Conservation (phyloP, 305 asterid species). For the Andrographis paniculata region DNA sequence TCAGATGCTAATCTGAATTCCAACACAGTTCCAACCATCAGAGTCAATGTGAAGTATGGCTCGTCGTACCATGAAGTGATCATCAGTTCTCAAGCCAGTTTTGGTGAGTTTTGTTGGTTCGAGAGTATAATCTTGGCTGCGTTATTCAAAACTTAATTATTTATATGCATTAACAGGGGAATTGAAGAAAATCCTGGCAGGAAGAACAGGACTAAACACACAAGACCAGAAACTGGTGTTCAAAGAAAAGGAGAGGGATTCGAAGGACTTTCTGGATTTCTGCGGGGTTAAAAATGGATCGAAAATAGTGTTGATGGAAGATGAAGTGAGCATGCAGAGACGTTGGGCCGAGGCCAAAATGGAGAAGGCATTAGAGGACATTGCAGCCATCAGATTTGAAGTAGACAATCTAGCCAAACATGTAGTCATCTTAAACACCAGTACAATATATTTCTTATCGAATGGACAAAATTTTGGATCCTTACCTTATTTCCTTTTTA, state of each 20-base stretch:
- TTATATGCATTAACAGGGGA: slow-evolving; percentile 55
- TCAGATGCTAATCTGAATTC: slow-evolving; percentile 46
- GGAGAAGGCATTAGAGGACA: slow-evolving; percentile 57
- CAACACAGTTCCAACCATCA: slow-evolving; percentile 39
- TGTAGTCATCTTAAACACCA: slow-evolving; percentile 27
- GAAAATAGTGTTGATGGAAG: slow-evolving; percentile 51
- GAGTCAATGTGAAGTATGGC: slow-evolving; percentile 55
- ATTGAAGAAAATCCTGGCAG: slow-evolving; percentile 58
- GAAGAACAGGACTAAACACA: slow-evolving; percentile 48
- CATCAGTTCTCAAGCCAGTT: slow-evolving; percentile 67
- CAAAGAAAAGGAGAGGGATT: slow-evolving; percentile 72
- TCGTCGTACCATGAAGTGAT: slow-evolving; percentile 50
- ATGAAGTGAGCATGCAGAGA: slow-evolving; percentile 51
- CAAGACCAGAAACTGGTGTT: slow-evolving; percentile 60
- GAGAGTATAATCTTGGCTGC: too few relatives aligned
- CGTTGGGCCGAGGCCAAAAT: slow-evolving; percentile 36
- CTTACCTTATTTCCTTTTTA: too few relatives aligned
- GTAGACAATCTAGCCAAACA: slow-evolving; percentile 70
- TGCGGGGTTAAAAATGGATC: slow-evolving; percentile 69
- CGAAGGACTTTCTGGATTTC: slow-evolving; percentile 57
- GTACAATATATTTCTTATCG: too few relatives aligned
- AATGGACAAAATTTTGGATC: too few relatives aligned
- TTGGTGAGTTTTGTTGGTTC: too few relatives aligned
- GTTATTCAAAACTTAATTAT: background rate
- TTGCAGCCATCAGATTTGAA: slow-evolving; percentile 51